Evolutionary conservation across 2,329 filamentous ascomycete species (phyloP).

Genomic region (Periconia macrospinosa): DNA sequence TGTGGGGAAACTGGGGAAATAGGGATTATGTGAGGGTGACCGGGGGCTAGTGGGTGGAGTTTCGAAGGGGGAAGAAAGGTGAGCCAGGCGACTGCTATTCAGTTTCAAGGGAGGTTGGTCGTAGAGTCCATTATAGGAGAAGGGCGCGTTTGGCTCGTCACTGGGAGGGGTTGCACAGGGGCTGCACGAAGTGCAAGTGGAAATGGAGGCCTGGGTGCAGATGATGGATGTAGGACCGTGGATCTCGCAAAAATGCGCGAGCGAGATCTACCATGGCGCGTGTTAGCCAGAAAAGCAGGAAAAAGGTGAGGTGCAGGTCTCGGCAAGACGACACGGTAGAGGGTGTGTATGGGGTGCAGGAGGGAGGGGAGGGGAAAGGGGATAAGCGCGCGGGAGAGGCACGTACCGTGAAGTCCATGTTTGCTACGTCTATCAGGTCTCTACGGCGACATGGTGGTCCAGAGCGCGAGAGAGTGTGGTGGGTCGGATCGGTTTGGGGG

Average conservation of each 20-base stretch:
- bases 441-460: constrained; percentile 36
- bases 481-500: constrained; percentile 21
- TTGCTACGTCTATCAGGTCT: constrained; percentile 26
- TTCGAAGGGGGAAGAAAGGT: constrained; percentile 42
- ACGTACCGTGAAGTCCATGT: constrained; percentile 46
- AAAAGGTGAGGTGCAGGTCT: no score
- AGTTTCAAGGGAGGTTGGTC: constrained; percentile 37
- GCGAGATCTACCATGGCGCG: constrained; percentile 53
- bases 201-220: constrained; percentile 60
- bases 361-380: constrained; percentile 1
- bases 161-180: constrained; percentile 48
- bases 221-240: constrained; percentile 65
- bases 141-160: constrained; percentile 37
- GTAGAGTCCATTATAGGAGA: constrained; percentile 38
- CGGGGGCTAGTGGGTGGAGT: constrained; percentile 46
- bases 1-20: constrained; percentile 48
- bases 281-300: constrained; percentile 19
- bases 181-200: constrained; percentile 58
- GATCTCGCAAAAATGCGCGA: constrained; percentile 65
- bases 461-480: constrained; percentile 17
- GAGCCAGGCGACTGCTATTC: constrained; percentile 30
- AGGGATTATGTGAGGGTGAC: constrained; percentile 50
- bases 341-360: neutral
- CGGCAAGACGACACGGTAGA: no score
- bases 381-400: constrained; percentile 18